Conservation (phyloP, 441 rosid species). For the Syzygium syzygioides region DNA sequence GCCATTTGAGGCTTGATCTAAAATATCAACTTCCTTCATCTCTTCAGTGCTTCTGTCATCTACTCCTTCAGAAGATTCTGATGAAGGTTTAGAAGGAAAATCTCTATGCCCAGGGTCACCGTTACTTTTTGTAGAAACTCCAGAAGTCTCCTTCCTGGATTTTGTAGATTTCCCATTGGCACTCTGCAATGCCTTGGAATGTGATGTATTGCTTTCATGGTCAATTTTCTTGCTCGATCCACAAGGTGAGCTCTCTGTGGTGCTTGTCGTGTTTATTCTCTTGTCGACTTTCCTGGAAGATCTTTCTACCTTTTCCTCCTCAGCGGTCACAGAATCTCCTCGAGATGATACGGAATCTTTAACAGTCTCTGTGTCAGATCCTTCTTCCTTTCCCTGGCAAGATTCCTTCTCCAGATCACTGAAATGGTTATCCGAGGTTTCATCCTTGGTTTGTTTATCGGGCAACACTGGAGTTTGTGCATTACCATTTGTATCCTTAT, state of each 20-base stretch:
- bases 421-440: constrained; percentile 25
- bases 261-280: constrained; percentile 23
- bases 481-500: constrained; percentile 31
- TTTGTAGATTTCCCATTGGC: constrained; percentile 34
- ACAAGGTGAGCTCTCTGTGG: constrained; percentile 27
- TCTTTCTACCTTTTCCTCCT: constrained; percentile 50
- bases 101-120: constrained; percentile 23
- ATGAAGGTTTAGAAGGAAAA: constrained; percentile 24
- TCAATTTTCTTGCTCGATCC: constrained; percentile 28
- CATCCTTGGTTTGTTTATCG: constrained; percentile 19
- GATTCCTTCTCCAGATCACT: constrained; percentile 41
- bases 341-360: constrained; percentile 64
- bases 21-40: constrained; percentile 38
- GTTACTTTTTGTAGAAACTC: constrained; percentile 22
- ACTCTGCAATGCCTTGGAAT: constrained; percentile 24
- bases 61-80: constrained; percentile 41
- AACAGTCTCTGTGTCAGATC: constrained; percentile 42
- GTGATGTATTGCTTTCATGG: constrained; percentile 26
- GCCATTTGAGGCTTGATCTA: constrained; percentile 51
- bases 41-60: constrained; percentile 41
- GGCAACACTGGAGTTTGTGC: constrained; percentile 15
- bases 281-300: constrained; percentile 19
- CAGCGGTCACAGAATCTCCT: constrained; percentile 39
- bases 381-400: constrained; percentile 41
- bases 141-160: constrained; percentile 31